phyloP scores from a whole-genome alignment of 352 stramenopile genomes.

The Pythium rhizo-oryzae region DNA sequence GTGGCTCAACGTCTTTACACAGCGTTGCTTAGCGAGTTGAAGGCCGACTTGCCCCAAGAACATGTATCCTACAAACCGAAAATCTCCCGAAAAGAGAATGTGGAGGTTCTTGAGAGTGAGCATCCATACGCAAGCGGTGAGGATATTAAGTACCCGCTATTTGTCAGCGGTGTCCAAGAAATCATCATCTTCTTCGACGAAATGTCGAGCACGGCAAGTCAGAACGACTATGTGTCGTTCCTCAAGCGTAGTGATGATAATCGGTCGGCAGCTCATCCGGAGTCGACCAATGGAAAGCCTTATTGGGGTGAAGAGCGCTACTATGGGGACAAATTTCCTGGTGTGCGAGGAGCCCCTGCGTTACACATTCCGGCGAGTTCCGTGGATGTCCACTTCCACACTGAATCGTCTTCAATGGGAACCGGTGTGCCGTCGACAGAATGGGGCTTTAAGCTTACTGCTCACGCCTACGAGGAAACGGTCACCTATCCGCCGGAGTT shows the following conservation, averaged over 20 bases:
- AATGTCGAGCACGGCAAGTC: conserved; percentile 58
- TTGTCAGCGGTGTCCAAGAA: conserved; percentile 65
- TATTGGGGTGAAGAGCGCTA: conserved; percentile 82
- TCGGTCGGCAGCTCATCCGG: conserved; percentile 14
- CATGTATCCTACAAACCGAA: conserved; percentile 43
- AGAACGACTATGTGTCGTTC: conserved; percentile 87
- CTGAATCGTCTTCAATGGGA: conserved; percentile 43
- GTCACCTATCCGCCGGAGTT: conserved; percentile 55
- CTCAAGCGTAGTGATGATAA: conserved; percentile 42
- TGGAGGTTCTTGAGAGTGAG: conserved; percentile 78
- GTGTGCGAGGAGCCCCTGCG: conserved; percentile 50
- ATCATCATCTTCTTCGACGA: conserved; percentile 88
- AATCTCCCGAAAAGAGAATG: conserved; percentile 61
- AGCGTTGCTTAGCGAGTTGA: conserved; percentile 18
- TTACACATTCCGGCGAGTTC: conserved; percentile 62
- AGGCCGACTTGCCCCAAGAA: conserved; percentile 4
- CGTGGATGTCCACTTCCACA: conserved; percentile 78
- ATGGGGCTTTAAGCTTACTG: conserved; percentile 85
- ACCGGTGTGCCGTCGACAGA: conserved; percentile 36
- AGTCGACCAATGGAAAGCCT: conserved; percentile 27
- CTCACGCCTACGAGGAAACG: conserved; percentile 63
- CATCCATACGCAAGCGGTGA: conserved; percentile 70
- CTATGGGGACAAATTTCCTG: conserved; percentile 70
- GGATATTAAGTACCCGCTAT: conserved; percentile 60
- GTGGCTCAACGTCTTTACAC: not conserved